A percentile compares a stretch with the other conserved stretches of the same genome.
These are phyloP conservation scores for Citrus unshiu DNA, from an alignment of 345 rosid genomes.

Conservation along the genomic window DNA sequence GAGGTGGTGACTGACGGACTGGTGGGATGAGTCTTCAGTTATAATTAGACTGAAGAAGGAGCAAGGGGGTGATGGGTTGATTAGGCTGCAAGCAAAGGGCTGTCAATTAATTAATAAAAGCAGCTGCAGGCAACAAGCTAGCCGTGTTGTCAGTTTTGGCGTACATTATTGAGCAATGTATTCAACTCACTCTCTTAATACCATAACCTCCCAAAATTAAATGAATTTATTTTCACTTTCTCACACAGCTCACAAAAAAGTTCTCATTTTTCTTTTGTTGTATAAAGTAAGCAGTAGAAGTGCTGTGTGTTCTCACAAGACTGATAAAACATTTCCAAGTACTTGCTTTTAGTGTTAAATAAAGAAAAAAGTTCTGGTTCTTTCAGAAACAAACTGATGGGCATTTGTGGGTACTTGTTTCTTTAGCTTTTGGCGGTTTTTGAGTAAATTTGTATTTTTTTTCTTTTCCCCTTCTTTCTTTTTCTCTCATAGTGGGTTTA, in stretches of 20 bases:
- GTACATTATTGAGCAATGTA: conserved; percentile 41
- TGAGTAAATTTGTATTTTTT: conserved; percentile 4
- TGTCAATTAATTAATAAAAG: conserved; percentile 22
- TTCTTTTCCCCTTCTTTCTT: neutral
- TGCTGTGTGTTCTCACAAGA: neutral
- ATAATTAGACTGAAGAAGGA: neutral
- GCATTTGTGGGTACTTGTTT: conserved; percentile 1
- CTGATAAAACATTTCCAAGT: conserved; percentile 13
- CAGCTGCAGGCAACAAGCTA: conserved; percentile 27
- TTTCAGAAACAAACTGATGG: conserved; percentile 7
- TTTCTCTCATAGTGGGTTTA: conserved; percentile 1
- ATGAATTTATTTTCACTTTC: conserved; percentile 14
- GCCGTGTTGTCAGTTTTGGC: conserved; percentile 47
- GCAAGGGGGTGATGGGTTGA: conserved; percentile 14
- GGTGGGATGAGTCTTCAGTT: neutral
- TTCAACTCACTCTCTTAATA: conserved; percentile 12
- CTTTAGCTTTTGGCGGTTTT: conserved; percentile 7
- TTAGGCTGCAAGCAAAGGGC: conserved; percentile 25
- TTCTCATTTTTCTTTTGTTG: neutral
- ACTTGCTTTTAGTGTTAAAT: neutral
- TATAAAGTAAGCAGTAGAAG: conserved; percentile 6
- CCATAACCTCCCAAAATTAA: conserved; percentile 8
- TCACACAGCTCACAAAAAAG: conserved; percentile 10
- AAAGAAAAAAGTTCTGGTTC: neutral
- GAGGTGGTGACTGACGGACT: neutral